Conservation (phyloP, 768 basidiomycete species). For the Dioszegia crocea region DNA sequence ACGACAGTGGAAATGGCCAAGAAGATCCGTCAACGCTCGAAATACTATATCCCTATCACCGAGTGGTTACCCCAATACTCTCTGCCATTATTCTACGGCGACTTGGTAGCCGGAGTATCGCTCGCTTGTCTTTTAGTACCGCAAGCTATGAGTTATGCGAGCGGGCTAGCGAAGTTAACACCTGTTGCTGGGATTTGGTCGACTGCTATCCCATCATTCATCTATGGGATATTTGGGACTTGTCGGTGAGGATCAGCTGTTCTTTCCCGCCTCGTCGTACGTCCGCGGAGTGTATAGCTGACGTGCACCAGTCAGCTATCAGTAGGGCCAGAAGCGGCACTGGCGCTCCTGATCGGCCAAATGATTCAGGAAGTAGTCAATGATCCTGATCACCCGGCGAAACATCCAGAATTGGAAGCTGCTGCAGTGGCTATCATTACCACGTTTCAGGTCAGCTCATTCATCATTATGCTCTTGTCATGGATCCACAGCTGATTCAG, state of each 20-base stretch:
- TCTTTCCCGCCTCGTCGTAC: too few relatives aligned
- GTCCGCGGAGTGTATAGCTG: not conserved
- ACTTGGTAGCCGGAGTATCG: constrained; percentile 79
- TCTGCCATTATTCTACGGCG: constrained; percentile 56
- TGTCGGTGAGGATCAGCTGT: constrained; percentile 50
- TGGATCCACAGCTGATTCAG: not conserved
- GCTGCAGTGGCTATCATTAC: constrained; percentile 73
- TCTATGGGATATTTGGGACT: constrained; percentile 85
- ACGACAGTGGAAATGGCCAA: constrained; percentile 23
- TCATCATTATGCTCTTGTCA: not conserved
- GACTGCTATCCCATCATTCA: constrained; percentile 77
- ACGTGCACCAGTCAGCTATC: constrained; percentile 42
- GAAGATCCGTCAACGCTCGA: constrained; percentile 43
- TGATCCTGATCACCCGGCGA: constrained; percentile 53
- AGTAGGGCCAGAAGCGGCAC: constrained; percentile 75
- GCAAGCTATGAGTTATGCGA: constrained; percentile 80
- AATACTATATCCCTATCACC: constrained; percentile 48
- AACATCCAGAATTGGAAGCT: constrained; percentile 57
- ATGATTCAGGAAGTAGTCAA: constrained; percentile 66
- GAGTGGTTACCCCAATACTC: constrained; percentile 49
- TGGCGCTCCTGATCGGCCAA: constrained; percentile 82
- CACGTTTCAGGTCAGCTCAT: constrained; percentile 65
- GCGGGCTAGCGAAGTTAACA: constrained; percentile 75
- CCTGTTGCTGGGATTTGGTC: constrained; percentile 83
- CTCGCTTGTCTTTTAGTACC: constrained; percentile 51